Conservation (phyloP, 2,329 filamentous ascomycete genomes). For the Exophiala oligosperma region DNA sequence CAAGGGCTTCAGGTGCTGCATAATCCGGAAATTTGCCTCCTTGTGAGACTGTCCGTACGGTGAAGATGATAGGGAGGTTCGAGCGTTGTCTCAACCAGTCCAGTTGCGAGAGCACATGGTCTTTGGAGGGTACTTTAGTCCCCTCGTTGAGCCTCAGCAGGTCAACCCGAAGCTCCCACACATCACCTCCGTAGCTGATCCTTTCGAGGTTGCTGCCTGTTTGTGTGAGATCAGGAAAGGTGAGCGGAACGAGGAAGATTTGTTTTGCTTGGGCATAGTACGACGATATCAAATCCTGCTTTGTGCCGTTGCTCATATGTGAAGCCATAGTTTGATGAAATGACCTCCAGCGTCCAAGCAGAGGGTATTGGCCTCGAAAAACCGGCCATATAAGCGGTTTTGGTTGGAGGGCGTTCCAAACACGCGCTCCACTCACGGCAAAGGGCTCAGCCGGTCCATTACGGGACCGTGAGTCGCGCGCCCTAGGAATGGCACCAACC, state of each 20-base stretch:
- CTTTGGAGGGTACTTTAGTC: constrained; percentile 70
- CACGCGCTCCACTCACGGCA: too few relatives aligned
- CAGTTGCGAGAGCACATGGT: constrained; percentile 82
- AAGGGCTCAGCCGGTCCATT: too few relatives aligned
- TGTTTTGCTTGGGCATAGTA: constrained; percentile 59
- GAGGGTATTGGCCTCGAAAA: too few relatives aligned
- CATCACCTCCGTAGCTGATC: constrained; percentile 80
- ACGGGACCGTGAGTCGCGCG: too few relatives aligned
- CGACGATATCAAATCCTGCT: background rate
- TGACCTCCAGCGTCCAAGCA: too few relatives aligned
- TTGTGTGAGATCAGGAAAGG: constrained; percentile 80
- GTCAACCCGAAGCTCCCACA: constrained; percentile 82
- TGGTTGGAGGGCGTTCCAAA: too few relatives aligned
- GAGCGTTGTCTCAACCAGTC: constrained; percentile 81
- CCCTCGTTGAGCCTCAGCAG: constrained; percentile 71
- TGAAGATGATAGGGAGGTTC: constrained; percentile 88
- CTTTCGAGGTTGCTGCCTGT: constrained; percentile 85
- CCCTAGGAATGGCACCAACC: too few relatives aligned
- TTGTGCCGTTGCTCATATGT: background rate
- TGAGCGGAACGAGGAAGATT: constrained; percentile 84
- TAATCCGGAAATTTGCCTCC: constrained; percentile 86
- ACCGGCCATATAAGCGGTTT: too few relatives aligned
- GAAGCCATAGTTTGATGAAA: background rate
- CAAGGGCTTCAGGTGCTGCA: constrained; percentile 70
- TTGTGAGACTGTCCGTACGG: constrained; percentile 76